Base-by-base conservation (phyloP, 2,329 filamentous ascomycete species). In the Fusarium sp. region DNA sequence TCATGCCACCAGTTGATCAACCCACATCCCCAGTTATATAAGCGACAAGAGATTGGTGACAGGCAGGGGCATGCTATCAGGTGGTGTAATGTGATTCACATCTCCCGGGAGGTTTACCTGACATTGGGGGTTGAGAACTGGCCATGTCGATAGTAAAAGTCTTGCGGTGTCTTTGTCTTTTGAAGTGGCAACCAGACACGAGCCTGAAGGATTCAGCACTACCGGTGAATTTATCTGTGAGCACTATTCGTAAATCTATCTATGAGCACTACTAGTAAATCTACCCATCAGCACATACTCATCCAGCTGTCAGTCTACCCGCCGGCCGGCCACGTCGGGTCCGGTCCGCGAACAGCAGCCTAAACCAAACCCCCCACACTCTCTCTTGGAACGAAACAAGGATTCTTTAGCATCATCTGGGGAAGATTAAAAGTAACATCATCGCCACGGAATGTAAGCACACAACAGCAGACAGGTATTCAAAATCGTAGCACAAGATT, bases 361-460 rank as follows among this genome's bases (percentile, higher is more conserved):
- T 19, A 19, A 19, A 19, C 19, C 19, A 19, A 19, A 14, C 59
- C 44, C 56, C 61, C 51, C 61, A 53, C 6, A 14, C 14, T 21
- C 17, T 31, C 23, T 1, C n/a, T 6, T 25, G 13, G 46, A 23
- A 31, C 56, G 48, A 45, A 45, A 35, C 61, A 38, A 45, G 56
- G 45, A 47, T 42, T 4, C 14, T 32, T 4, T 13, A 23, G 31
- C 21, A 19, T 32, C 31, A 19, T 17, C 27, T 15, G 39, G 44
- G 52, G 33, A 36, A 63, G 31, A 29, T 37, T 38, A 11, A 65
- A 65, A n/a, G n/a, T 13, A 39, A 57, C 51, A 64, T 57, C 56
- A 29, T 44, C 51, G 14, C 1, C 21, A 9, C 17, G n/a, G 39
- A 35, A 8, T 17, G 6, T 23, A 13, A 4, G 11, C 14, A 35